Evolutionary conservation across 1,284 basidiomycete genomes (phyloP).

Genomic region (Sporisorium exsertum): DNA sequence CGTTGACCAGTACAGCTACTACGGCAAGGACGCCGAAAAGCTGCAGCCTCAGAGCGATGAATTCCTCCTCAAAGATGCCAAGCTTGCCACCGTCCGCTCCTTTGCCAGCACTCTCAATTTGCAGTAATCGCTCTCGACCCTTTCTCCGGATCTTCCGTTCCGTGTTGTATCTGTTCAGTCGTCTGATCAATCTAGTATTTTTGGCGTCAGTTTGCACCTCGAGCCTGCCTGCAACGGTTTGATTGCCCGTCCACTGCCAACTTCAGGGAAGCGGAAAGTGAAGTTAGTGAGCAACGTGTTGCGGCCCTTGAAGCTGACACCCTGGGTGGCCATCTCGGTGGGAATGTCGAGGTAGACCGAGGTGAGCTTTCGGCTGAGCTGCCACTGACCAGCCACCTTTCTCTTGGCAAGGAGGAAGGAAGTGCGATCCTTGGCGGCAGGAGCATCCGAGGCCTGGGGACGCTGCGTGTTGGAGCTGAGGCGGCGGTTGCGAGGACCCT

Average conservation of each 20-base stretch:
- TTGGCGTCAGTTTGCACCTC: too few species aligned
- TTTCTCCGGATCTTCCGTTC: too few species aligned
- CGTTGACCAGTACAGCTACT: conserved; percentile 44
- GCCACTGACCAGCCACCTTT: conserved; percentile 95
- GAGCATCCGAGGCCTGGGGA: conserved; percentile 54
- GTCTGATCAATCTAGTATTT: too few species aligned
- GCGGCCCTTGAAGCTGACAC: conserved; percentile 98
- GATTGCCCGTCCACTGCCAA: too few species aligned
- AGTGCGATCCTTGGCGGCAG: conserved; percentile 77
- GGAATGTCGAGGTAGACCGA: conserved; percentile 84
- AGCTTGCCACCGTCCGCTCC: conserved; percentile 23
- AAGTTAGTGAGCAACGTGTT: conserved; percentile 97
- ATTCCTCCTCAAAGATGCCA: conserved; percentile 17
- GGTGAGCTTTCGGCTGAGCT: conserved; percentile 95
- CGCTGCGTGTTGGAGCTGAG: conserved; percentile 72
- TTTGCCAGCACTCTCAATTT: conserved; percentile 21
- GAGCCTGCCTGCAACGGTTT: too few species aligned
- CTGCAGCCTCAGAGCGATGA: conserved; percentile 30
- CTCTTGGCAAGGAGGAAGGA: conserved; percentile 96
- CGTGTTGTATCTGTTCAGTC: too few species aligned
- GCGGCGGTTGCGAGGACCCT: conserved; percentile 51
- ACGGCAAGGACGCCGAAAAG: conserved; percentile 30
- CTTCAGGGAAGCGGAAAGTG: too few species aligned
- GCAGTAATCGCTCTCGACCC: conserved; percentile 1
- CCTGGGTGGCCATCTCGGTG: conserved; percentile 96